Base-by-base conservation (phyloP, 192 early-diverging fungal species). In the Backusella sp. region DNA sequence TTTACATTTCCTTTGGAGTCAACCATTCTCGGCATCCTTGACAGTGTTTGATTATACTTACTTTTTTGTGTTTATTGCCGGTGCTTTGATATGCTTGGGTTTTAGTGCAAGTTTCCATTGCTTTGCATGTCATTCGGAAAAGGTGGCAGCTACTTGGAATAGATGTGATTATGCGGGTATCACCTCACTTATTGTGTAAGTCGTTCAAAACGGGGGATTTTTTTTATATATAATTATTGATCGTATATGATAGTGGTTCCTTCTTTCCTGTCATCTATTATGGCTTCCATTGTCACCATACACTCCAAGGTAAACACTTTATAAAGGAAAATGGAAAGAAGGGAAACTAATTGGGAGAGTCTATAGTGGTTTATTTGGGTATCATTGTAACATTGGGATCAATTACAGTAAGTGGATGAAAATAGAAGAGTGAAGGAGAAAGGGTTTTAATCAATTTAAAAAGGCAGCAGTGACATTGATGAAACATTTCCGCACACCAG, bases 141-240 rank as follows among this genome's bases (percentile, higher is more conserved):
- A 71, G 4, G 91, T 94, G 30, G 86, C 88, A 68, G 83, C 82
- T 68, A 79, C 80, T 4, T 96, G 93, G 92, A 98, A 96, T 86
- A 90, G 94, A 78, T 93, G 93, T 71, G 97, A 97, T 81, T 98
- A 97, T 87, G 87, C 93, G 23, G 96, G 96, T 14, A 98, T 97
- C 74, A 93, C 95, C 30, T 78, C 88, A 21, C 85, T 97, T 52
- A 96, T 95, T 67, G 88, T 92, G 75, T 89, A 78, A 73, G 85
- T 84, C 52, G 19, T 15, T 44, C 14, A 66, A 8, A 59, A 4
- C 7, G n/a, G n/a, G 5, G 17, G 23, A 26, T 3, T 12, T 53
- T 6, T n/a, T n/a, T n/a, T n/a, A n/a, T n/a, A 21, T 53, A 21
- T 36, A 1, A 68, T 39, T 6, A 71, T 19, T 52, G 35, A 30